Base-by-base conservation (phyloP, 2,329 filamentous ascomycete genomes). In the Colletotrichum coccodes region DNA sequence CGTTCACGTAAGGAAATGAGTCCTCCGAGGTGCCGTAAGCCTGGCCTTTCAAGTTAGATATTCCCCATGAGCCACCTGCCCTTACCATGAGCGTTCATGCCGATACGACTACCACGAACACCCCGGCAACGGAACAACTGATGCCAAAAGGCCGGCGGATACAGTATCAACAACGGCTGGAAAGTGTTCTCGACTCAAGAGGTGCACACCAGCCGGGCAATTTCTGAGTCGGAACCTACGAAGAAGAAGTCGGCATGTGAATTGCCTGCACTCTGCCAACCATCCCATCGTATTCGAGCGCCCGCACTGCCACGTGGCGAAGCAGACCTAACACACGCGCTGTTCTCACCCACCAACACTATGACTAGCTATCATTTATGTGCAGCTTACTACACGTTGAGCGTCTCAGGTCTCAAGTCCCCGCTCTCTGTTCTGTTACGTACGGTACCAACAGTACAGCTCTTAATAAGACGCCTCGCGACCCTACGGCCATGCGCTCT, bases 261-360 rank as follows among this genome's bases (percentile, higher is more conserved):
- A 62, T 14, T 32, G 18, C 9, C 49, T 30, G 7, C n/a, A 9
- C 21, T 32, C 28, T n/a, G 8, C 26, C 23, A 32, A 54, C 30
- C 63, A 30, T 66, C 63, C 36, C 49, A 66, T 66, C n/a, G 62
- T 21, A 21, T 0, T 32, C n/a, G n/a, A 42, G 56, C 26, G 30
- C 58, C 63, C 32, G 47, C 50, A 4, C 16, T 40, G 34, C 32
- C 58, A 62, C 63, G 63, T 66, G 63, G 49, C n/a, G 2, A 21
- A 12, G 49, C 34, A 40, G 30, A 23, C n/a, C 49, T 46, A 46
- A 42, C 38, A 47, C 36, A 46, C 28, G 50, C 42, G 47, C 23
- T 11, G 58, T 62, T 40, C 40, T 34, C 14, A 23, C 23, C 11
- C 16, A 7, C 9, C 14, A 18, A 8, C n/a, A 18, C 28, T 14